phyloP scores from a whole-genome alignment of 108 stramenopile species.

The Epithemia pelagica region DNA sequence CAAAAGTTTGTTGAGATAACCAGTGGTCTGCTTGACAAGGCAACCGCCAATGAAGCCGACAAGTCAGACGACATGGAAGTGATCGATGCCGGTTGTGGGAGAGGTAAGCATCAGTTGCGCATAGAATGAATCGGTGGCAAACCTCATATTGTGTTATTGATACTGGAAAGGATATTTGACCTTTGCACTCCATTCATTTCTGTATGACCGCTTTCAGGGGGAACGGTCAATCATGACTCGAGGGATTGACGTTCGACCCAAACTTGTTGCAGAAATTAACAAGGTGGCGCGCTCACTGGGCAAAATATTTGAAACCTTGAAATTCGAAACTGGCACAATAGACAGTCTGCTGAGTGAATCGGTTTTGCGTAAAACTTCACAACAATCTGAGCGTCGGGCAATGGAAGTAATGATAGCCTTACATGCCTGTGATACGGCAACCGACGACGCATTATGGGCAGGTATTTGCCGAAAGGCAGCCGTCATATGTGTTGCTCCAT shows the following conservation, averaged over 20 bases:
- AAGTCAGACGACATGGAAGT: constrained; percentile 25
- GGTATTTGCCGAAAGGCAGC: constrained; percentile 45
- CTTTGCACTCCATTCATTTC: constrained; percentile 68
- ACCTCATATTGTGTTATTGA: no score
- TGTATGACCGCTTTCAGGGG: constrained; percentile 29
- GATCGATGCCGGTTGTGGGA: constrained; percentile 66
- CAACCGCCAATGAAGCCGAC: constrained; percentile 9
- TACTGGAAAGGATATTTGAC: constrained; percentile 81
- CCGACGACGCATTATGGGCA: constrained; percentile 72
- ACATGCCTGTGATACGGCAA: constrained; percentile 90
- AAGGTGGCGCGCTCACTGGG: constrained; percentile 53
- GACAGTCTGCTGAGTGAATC: constrained; percentile 25
- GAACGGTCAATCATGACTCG: constrained; percentile 26
- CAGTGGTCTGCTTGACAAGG: constrained; percentile 8
- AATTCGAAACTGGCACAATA: constrained; percentile 62
- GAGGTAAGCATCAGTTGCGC: no score
- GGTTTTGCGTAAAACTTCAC: not conserved
- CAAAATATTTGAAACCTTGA: constrained; percentile 38
- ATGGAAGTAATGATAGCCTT: constrained; percentile 72
- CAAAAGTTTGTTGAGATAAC: constrained; percentile 85
- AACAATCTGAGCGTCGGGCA: not conserved
- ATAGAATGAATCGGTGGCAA: no score
- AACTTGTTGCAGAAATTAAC: constrained; percentile 65
- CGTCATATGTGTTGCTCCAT: constrained; percentile 75
- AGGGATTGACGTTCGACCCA: constrained; percentile 76